Evolutionary conservation across 1,284 basidiomycete genomes (phyloP), one percentile per base, ranked within the genome.

Genomic region (Ceratobasidium sp.): DNA sequence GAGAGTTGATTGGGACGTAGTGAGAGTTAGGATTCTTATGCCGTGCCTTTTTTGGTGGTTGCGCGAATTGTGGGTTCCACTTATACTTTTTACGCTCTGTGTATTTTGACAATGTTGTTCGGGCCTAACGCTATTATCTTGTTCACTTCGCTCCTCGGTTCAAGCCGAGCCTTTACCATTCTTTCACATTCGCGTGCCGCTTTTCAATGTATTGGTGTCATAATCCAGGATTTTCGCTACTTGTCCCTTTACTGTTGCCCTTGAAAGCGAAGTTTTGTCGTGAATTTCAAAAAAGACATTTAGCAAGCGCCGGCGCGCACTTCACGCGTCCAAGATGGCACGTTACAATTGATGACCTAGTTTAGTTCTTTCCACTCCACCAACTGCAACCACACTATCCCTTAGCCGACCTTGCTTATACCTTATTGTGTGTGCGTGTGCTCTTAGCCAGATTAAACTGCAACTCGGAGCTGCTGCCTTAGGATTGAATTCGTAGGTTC

Each of bases 111-210:
- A 24, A 48, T 63, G 71, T 59, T 73, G 59, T 62, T 66, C 50
- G 48, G 51, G 72, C 41, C 51, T 73, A 64, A 73, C 72, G 41
- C 72, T 73, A 73, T 73, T 73, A 50, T 50, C 62, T 73, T 73
- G 19, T 48, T 64, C 57, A 63, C 54, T 51, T 63, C 59, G 48
- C 44, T 45, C 51, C 53, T n/a, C 24, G 72, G 50, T 50, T 47
- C 51, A 47, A n/a, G 22, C 15, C 29, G 53, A 63, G 53, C 60
- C 72, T 44, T 51, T 57, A 27, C 53, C 24, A 33, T 73, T 73
- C 72, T 48, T 48, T 57, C 72, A 73, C 72, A 31, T 64, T 73
- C 62, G 72, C 72, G 60, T 62, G 48, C 47, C 48, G 72, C 62
- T 57, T 51, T 53, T 57, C 44, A n/a, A 56, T 57, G 72, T 64